Evolutionary conservation across 2,329 filamentous ascomycete genomes (phyloP), one percentile per base, ranked within the genome.

Genomic region (Cladosporium austrohemisphaericum): DNA sequence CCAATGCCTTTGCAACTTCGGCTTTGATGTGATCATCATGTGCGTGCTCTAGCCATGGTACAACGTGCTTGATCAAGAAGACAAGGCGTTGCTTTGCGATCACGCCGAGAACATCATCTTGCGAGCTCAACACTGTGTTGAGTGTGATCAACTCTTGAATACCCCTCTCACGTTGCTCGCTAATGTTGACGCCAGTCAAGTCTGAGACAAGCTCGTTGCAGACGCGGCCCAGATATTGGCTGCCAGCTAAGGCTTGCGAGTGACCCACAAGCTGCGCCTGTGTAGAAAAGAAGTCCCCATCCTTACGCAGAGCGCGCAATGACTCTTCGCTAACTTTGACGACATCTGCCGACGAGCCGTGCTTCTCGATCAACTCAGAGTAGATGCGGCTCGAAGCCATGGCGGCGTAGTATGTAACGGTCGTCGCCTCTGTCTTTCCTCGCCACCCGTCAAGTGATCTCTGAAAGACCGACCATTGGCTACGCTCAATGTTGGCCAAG

Each of bases 41-140:
- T 1, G 69, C 66, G 0, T 71, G 64, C 11, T 84, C 77, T 0
- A 91, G 71, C 80, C 86, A 91, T 7, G 81, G 78, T 0, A 86
- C 78, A 6, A 95, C 76, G 55, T 91, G 84, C 62, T 86, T 88
- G 33, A 92, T 81, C 7, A 92, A 83, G 68, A 95, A 93, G 0
- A 95, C 81, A 2, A 93, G 69, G 19, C 90, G 79, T 60, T 91
- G 80, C 47, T 74, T 76, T 1, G 73, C 61, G 37, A 69, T 70
- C n/a, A 80, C 73, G 19, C 65, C 72, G 5, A 73, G 65, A 4
- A 72, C 64, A 16, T 77, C 69, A 6, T 75, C 71, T 50, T 78
- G 73, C 3, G 68, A 71, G 19, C 71, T 62, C 7, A 82, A 57
- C 3, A 84, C 67, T 22, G 73, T 65, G 56, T 83, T 83, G 14